Evolutionary conservation across 1,284 basidiomycete species (phyloP), one percentile per base, ranked within the genome.

Genomic region (Singerocomus rubriflavus): DNA sequence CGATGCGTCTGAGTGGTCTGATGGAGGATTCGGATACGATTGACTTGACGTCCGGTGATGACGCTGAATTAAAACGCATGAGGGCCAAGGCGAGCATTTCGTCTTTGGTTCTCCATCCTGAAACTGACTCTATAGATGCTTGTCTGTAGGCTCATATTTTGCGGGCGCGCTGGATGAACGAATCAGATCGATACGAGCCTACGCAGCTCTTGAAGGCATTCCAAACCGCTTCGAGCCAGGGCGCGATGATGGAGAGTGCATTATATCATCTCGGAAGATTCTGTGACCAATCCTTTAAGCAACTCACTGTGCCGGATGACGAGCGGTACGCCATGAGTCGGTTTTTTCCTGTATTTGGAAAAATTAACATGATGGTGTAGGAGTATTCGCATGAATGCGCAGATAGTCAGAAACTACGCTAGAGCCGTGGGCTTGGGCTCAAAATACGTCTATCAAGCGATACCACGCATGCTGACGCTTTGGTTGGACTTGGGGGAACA

Each of bases 391-490:
- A 80, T 86, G 81, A 82, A 80, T 55, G 58, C 77, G 34, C 78
- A 77, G 54, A 91, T 81, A 8, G 76, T 90, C 59, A 78, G 79
- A 56, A 78, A 85, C 44, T 98, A 89, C 61, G 75, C 81, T 5
- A 83, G 80, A 56, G 90, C 94, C 1, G 84, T 96, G 48, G 76
- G 78, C 59, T 74, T 80, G 60, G 97, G 97, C 11, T 93, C 94
- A 40, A 99, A 99, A 74, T 98, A 90, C 69, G 90, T 98, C 44
- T 99, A 96, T 68, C 95, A 98, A 66, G 95, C 93, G 0, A 82
- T 99, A 60, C 96, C 97, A 1, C 84, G 97, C 33, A 78, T 98
- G 56, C 79, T 99, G 12, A 99, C 95, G 0, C 82, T 99, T 38
- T 99, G 96, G 95, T 76, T 99, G 45, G 94, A 98, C 64, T 72